phyloP scores from a whole-genome alignment of 179 eudicot species.

The Monotropa hypopitys region DNA sequence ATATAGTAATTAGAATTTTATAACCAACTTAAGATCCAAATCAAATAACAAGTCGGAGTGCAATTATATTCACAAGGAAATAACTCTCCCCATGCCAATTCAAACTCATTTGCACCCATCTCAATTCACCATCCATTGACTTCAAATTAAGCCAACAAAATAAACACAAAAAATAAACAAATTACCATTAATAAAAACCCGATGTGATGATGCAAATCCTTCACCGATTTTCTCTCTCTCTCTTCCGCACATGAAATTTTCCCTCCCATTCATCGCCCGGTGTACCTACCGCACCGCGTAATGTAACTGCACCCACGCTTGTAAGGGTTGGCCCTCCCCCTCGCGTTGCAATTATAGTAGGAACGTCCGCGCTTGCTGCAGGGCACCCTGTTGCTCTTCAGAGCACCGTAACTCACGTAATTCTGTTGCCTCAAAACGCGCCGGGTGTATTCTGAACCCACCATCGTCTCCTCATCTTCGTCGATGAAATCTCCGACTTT shows the following conservation, averaged over 20 bases:
- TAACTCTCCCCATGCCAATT: background rate
- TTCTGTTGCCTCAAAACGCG: background rate
- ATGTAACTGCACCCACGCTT: constrained; percentile 14
- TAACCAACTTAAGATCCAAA: background rate
- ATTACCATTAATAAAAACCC: background rate
- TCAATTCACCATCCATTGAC: background rate
- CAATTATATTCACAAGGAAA: background rate
- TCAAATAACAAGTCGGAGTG: background rate
- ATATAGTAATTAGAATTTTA: background rate
- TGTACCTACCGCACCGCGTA: constrained; percentile 11
- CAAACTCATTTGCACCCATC: background rate
- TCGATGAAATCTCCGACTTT: constrained; percentile 7
- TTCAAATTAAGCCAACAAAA: background rate
- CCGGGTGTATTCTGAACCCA: constrained; percentile 12
- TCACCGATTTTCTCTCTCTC: background rate
- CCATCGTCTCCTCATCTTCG: constrained; percentile 12
- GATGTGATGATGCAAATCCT: background rate
- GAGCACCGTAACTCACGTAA: constrained; percentile 14
- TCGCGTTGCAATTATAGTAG: constrained; percentile 16
- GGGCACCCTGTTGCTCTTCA: constrained; percentile 4
- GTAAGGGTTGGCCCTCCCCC: constrained; percentile 18
- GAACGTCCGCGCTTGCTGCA: constrained; percentile 13
- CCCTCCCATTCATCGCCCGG: background rate
- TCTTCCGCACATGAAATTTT: background rate
- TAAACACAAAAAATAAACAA: background rate